Evolutionary conservation across 352 stramenopile species (phyloP).

Genomic region (Globisporangium uncinulatum): DNA sequence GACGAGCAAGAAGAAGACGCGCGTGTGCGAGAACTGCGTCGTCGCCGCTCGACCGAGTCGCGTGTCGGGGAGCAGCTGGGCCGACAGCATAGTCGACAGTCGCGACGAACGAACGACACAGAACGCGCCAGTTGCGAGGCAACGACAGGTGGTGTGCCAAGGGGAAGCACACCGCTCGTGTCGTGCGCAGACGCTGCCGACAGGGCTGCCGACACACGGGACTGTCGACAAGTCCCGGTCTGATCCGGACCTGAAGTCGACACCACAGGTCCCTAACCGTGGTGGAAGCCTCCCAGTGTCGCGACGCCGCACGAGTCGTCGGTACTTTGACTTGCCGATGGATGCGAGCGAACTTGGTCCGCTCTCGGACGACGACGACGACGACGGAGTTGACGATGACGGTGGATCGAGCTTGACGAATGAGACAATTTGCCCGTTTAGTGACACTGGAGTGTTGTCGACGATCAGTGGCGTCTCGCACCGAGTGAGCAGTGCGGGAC

Average conservation of each 20-base stretch:
- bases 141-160: not conserved
- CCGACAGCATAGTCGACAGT: not conserved
- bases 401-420: not conserved
- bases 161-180: not conserved
- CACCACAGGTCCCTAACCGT: not conserved
- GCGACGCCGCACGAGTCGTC: not conserved
- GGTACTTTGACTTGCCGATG: constrained; percentile 14
- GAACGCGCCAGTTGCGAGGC: not conserved
- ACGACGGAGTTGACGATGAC: not conserved
- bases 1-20: constrained; percentile 12
- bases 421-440: constrained; percentile 3
- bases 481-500: not conserved
- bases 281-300: constrained; percentile 1
- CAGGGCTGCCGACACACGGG: not conserved
- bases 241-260: not conserved
- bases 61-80: not conserved
- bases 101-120: not conserved
- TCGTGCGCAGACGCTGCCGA: not conserved
- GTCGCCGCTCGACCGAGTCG: not conserved
- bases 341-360: constrained; percentile 8
- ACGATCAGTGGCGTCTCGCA: not conserved
- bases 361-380: constrained; percentile 4
- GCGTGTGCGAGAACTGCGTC: constrained; percentile 14
- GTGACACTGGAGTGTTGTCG: not conserved
- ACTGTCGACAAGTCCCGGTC: not conserved